Evolutionary conservation across 371 early-diverging fungal genomes (phyloP), one percentile per base, ranked within the genome.

Genomic region (Synchytrium microbalum): DNA sequence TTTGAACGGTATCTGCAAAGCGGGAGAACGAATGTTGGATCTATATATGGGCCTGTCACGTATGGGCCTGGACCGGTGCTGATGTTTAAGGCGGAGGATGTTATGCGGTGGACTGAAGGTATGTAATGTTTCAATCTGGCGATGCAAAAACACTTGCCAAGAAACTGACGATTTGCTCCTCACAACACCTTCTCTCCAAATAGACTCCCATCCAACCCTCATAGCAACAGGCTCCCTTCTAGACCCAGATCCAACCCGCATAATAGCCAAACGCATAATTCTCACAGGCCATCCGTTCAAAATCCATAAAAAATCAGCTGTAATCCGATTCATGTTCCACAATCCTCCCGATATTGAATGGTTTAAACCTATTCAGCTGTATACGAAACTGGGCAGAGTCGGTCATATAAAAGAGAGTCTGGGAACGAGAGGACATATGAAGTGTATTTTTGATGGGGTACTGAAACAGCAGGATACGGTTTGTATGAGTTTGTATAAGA

Each of bases 361-460:
- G 85, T 97, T 95, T 76, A 92, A 91, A 75, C 95, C 96, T 25
- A 83, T 97, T 5, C 93, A 95, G 72, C 78, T 97, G 54, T 71
- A 76, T 46, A 94, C 96, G 24, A 95, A 95, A 74, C 75, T 84
- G 51, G 96, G 98, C 27, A 88, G 92, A 58, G 83, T 79, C 1
- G 98, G 98, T 13, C 95, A 95, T 72, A 95, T 97, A 64, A 74
- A 76, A 33, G 96, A 95, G 66, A 86, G 89, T 31, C 72, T 96
- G 55, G 98, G 98, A 65, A 96, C 95, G n/a, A 95, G 95, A 67
- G 98, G 98, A 26, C 92, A 94, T 74, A 95, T 93, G 93, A 96
- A 96, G 77, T 93, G 93, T 72, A 72, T 84, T 54, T 93, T 94
- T 75, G 94, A 95, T 67, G 89, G 88, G n/a, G 86, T 85, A 31